Conservation (phyloP, 176 grass and related monocot genomes). For the Rhynchospora breviuscula region DNA sequence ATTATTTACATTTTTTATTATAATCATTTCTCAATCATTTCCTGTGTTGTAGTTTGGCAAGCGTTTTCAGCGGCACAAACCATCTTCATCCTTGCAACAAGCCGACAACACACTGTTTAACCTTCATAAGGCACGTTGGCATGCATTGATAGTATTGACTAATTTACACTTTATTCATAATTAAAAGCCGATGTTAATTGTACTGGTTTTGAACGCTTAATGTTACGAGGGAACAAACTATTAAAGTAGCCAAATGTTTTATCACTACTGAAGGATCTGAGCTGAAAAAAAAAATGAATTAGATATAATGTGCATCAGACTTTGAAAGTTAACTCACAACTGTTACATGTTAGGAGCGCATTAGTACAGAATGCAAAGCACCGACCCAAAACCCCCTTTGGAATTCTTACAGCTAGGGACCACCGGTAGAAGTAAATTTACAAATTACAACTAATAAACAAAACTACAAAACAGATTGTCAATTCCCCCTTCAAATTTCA, state of each 20-base stretch:
- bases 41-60: not conserved
- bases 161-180: not conserved
- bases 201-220: not conserved
- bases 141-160: not conserved
- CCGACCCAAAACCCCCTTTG: constrained; percentile 27
- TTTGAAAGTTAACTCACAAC: constrained; percentile 10
- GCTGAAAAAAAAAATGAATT: not conserved
- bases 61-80: not conserved
- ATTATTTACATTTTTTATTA: too few species aligned
- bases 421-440: constrained; percentile 25
- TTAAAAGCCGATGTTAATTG: not conserved
- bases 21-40: not conserved
- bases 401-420: constrained; percentile 24
- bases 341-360: not conserved
- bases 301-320: constrained; percentile 1
- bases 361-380: not conserved
- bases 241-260: not conserved
- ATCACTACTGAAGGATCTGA: not conserved
- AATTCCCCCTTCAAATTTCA: constrained; percentile 19
- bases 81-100: too few species aligned
- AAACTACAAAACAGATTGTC: constrained; percentile 33
- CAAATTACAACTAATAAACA: constrained; percentile 23
- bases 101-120: too few species aligned
- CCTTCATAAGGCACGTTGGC: not conserved
- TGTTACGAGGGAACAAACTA: too few species aligned